Percentiles rank a stretch among this genome's conserved stretches.
These are phyloP conservation scores for Talaromyces adpressus DNA, from an alignment of 495 filamentous ascomycete genomes.

Conservation along the genomic window DNA sequence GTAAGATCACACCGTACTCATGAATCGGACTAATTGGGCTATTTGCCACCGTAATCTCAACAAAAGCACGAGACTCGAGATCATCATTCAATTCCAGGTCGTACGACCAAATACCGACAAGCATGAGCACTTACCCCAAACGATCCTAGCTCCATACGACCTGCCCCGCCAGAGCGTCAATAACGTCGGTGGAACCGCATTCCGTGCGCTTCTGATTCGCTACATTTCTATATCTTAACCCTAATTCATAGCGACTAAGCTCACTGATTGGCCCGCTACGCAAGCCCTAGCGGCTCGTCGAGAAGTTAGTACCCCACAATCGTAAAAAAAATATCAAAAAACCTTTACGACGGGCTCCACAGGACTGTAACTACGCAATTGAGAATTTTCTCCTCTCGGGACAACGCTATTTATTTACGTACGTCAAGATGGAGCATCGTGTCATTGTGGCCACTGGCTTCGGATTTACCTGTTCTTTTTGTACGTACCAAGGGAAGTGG, in stretches of 20 bases:
- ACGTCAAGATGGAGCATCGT: background rate
- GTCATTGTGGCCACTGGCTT: background rate
- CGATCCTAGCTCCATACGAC: background rate
- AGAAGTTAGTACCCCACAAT: background rate
- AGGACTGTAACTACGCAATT: background rate
- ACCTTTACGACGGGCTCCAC: background rate
- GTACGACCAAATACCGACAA: background rate
- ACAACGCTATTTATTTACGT: background rate
- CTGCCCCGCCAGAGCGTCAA: background rate
- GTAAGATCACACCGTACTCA: background rate
- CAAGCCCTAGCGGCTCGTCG: background rate
- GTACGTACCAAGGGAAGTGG: background rate
- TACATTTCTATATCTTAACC: background rate
- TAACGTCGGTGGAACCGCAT: background rate
- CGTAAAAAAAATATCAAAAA: background rate
- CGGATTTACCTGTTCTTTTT: background rate
- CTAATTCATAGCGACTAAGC: background rate
- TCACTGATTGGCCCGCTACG: background rate
- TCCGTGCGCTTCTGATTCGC: background rate
- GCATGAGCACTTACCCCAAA: background rate
- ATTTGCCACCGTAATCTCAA: background rate
- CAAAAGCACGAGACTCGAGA: background rate
- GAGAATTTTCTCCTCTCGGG: background rate
- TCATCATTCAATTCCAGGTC: background rate
- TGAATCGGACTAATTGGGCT: background rate